phyloP scores from a whole-genome alignment of 495 filamentous ascomycete species.

The Terfezia claveryi region DNA sequence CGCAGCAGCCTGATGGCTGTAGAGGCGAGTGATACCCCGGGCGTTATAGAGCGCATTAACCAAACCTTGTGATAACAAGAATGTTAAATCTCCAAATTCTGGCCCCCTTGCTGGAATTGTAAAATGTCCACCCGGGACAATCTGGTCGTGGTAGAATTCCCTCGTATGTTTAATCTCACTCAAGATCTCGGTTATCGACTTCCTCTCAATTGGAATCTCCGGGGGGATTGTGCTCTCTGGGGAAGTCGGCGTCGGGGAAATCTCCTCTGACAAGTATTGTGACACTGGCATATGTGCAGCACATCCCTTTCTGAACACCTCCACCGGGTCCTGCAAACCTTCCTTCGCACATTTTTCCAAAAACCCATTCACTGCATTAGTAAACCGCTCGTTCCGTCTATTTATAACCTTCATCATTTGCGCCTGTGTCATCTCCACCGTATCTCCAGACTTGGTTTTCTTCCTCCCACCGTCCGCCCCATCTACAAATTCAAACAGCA shows the following conservation, averaged over 20 bases:
- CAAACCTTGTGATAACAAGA: conserved; percentile 67
- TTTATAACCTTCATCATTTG: conserved; percentile 80
- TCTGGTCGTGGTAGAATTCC: conserved; percentile 77
- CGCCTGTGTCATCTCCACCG: conserved; percentile 38
- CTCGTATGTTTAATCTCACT: conserved; percentile 59
- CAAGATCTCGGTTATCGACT: conserved; percentile 57
- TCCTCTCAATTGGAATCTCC: conserved; percentile 59
- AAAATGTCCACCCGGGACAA: conserved; percentile 82
- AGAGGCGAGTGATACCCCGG: conserved; percentile 64
- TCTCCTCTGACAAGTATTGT: conserved; percentile 4
- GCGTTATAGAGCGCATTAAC: conserved; percentile 92
- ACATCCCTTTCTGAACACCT: conserved; percentile 34
- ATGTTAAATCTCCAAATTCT: conserved; percentile 64
- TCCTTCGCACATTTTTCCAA: conserved; percentile 48
- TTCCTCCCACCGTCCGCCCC: conserved; percentile 37
- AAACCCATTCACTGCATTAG: conserved; percentile 52
- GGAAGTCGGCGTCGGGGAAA: not conserved
- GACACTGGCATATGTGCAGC: conserved; percentile 28
- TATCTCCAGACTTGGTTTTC: conserved; percentile 47
- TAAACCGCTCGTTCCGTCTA: conserved; percentile 73
- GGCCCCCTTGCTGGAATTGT: conserved; percentile 76
- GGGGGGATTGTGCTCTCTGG: conserved; percentile 4
- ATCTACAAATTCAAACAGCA: conserved; percentile 84
- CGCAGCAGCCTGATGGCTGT: conserved; percentile 82
- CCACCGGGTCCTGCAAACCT: conserved; percentile 38